Base-by-base conservation (phyloP, 2,329 filamentous ascomycete genomes). In the Apiospora phragmitis region DNA sequence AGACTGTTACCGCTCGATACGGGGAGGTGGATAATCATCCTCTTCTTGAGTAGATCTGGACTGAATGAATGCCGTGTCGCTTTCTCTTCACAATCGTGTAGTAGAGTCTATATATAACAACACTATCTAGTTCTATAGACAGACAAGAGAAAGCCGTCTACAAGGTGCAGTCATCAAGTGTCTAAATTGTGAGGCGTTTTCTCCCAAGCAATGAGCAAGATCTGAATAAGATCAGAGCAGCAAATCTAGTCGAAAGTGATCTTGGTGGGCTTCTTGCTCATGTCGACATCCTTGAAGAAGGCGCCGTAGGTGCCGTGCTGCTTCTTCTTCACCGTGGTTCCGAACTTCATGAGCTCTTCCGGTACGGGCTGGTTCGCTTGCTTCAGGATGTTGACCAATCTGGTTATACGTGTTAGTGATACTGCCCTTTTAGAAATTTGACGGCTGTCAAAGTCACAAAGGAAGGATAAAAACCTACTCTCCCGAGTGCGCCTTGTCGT, bases 291-390 rank as follows among this genome's bases (percentile, higher is more conserved):
- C 83, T 96, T 97, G 87, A 93, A 97, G 81, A 98, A 98, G 42
- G 94, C 94, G 70, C 96, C 96, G 79, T 98, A 99, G 66, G 93
- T 93, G 78, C 94, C 93, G 84, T 99, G 96, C 67, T 91, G 89
- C 94, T 98, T 98, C 90, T 97, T 98, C 90, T 98, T 99, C 68
- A 99, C 96, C 0, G 95, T 98, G 29, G 94, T 97, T 77, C 96
- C 96, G 76, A 98, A 99, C 84, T 97, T 98, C 81, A 98, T 86
- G 47, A 99, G 85, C 35, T 94, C 93, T 59, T 97, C 94, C 2
- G 96, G 96, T 0, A 99, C 94, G 16, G 91, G 88, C 82, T 99
- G 96, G 74, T 94, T 94, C 32, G 96, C 95, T n/a, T 91, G 93
- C 83, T 93, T 97, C 73, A 99, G 89, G 70, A 99, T 94, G 80